phyloP scores from a whole-genome alignment of 2,329 filamentous ascomycete genomes.

The Colletotrichum liriopes region DNA sequence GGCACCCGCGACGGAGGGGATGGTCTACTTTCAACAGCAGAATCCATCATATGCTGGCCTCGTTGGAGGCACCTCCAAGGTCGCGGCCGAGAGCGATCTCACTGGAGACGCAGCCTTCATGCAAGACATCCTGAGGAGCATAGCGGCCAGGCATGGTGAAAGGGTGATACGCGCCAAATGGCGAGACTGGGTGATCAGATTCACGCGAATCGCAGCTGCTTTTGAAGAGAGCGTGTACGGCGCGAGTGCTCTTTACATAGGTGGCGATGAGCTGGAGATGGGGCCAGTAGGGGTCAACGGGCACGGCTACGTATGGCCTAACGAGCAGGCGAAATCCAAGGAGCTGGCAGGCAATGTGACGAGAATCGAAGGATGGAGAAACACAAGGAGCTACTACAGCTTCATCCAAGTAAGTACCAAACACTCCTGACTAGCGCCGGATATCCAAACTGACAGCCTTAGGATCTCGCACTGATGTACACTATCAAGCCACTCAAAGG shows the following conservation, averaged over 20 bases:
- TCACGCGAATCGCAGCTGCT: conserved; percentile 90
- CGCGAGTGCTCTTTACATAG: conserved; percentile 89
- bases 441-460: conserved; percentile 38
- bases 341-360: conserved; percentile 94
- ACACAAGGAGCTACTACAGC: conserved; percentile 94
- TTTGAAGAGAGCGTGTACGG: conserved; percentile 98
- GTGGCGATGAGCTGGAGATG: conserved; percentile 78
- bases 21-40: conserved; percentile 89
- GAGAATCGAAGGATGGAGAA: conserved; percentile 96
- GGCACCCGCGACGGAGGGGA: conserved; percentile 86
- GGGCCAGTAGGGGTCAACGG: conserved; percentile 75
- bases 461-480: conserved; percentile 78
- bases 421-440: not conserved
- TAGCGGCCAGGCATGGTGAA: conserved; percentile 89
- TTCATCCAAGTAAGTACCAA: conserved; percentile 81
- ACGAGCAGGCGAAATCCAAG: conserved; percentile 83
- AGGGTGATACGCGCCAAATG: conserved; percentile 92
- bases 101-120: conserved; percentile 94
- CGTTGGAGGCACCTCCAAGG: conserved; percentile 59
- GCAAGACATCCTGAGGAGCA: conserved; percentile 86
- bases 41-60: conserved; percentile 71
- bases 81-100: conserved; percentile 69
- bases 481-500: conserved; percentile 79
- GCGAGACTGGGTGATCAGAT: conserved; percentile 94
- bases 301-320: conserved; percentile 96